phyloP scores from a whole-genome alignment of 108 stramenopile genomes.

The Phaeodactylum tricornutum region DNA sequence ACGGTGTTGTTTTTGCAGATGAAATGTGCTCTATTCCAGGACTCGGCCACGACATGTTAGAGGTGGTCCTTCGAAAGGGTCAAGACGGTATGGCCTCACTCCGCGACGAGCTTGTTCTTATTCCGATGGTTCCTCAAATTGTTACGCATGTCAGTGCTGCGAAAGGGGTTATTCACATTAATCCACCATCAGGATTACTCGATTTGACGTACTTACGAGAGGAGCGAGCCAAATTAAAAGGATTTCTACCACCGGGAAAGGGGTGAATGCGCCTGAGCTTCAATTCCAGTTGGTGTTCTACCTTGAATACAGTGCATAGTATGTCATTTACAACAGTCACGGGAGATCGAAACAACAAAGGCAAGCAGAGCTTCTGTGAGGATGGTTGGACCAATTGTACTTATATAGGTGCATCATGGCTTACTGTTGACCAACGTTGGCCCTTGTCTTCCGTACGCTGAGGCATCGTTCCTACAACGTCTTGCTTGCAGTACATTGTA shows the following conservation, averaged over 20 bases:
- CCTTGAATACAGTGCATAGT: no score
- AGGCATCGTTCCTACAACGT: no score
- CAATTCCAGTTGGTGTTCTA: no score
- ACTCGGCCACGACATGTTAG: constrained; percentile 70
- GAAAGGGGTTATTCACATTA: constrained; percentile 32
- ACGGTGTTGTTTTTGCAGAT: constrained; percentile 64
- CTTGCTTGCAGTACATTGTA: no score
- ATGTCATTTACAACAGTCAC: no score
- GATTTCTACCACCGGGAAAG: constrained; percentile 57
- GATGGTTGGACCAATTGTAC: no score
- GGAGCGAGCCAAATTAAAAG: constrained; percentile 61
- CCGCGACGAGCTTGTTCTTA: constrained; percentile 53
- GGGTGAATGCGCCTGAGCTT: no score
- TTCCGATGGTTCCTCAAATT: constrained; percentile 74
- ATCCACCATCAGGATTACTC: constrained; percentile 63
- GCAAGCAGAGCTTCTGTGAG: no score
- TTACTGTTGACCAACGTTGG: no score
- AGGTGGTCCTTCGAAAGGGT: constrained; percentile 34
- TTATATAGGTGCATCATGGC: no score
- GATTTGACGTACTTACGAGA: constrained; percentile 67
- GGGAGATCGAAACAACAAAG: no score
- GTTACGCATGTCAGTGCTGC: constrained; percentile 52
- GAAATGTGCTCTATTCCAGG: constrained; percentile 76
- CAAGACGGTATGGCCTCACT: constrained; percentile 15
- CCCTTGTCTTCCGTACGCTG: no score